These are phyloP conservation scores for Saitozyma podzolica DNA, from an alignment of 768 basidiomycete genomes.

Conservation along the genomic window DNA sequence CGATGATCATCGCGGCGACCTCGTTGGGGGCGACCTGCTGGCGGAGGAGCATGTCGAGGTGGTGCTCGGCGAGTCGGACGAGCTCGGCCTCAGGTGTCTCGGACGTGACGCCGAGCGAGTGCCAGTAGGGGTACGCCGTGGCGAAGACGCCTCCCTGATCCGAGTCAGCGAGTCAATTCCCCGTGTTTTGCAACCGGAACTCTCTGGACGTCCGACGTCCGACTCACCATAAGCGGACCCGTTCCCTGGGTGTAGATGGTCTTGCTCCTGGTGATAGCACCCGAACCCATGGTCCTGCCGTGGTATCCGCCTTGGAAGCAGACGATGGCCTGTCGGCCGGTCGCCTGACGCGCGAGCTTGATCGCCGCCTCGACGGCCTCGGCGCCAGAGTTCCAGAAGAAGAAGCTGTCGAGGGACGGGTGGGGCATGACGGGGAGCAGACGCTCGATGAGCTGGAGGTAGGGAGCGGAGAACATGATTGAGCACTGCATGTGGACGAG, in stretches of 20 bases:
- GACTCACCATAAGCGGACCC: constrained; percentile 76
- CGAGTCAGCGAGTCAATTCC: no score
- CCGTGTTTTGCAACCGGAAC: no score
- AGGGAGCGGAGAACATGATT: constrained; percentile 82
- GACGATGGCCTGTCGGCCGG: constrained; percentile 83
- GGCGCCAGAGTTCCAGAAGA: constrained; percentile 95
- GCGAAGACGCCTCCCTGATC: constrained; percentile 60
- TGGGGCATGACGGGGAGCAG: constrained; percentile 87
- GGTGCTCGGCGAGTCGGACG: constrained; percentile 67
- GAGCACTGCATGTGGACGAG: constrained; percentile 58
- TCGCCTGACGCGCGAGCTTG: constrained; percentile 78
- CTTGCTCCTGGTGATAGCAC: constrained; percentile 92
- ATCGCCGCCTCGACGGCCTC: constrained; percentile 88
- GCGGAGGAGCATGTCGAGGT: constrained; percentile 72
- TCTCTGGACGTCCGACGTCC: no score
- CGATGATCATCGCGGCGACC: constrained; percentile 89
- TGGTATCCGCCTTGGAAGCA: constrained; percentile 90
- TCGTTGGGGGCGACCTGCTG: constrained; percentile 82
- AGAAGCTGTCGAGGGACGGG: constrained; percentile 88
- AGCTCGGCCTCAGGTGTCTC: constrained; percentile 63
- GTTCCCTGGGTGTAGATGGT: constrained; percentile 80
- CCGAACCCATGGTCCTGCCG: constrained; percentile 88
- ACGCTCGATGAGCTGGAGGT: constrained; percentile 79
- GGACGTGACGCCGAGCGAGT: constrained; percentile 67
- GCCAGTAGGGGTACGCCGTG: constrained; percentile 90